Base-by-base conservation (phyloP, 257 asterid genomes). In the Solanum paucissectum region DNA sequence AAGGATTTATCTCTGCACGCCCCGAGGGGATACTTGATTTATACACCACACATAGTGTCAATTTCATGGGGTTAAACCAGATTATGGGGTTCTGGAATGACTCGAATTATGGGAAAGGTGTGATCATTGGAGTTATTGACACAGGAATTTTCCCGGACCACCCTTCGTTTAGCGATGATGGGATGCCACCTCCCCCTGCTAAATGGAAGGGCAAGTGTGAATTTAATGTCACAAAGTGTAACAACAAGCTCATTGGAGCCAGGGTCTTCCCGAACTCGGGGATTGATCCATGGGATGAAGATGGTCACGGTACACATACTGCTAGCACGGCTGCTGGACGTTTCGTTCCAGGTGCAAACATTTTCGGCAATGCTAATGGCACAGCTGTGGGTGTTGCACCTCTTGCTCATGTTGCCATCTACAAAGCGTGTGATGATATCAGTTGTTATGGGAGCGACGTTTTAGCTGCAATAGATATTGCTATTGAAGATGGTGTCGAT, bases 361-460 rank as follows among this genome's bases (percentile, higher is more conserved):
- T 42, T 42, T 42, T 42, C 3, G 49, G 49, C 14, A 42, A 42
- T 42, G 49, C 49, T 42, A 42, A 42, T 42, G 49, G 49, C 49
- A 42, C 49, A 42, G 49, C 49, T 11, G 12, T 42, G 49, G 49
- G 49, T 11, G 49, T 42, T 42, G 13, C 49, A 42, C 49, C 49
- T 42, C 14, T 42, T 4, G 49, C 49, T 42, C 49, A 52, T 52
- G 62, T 52, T 52, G 62, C 62, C 62, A 16, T 52, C 0, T 52
- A 52, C 62, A 52, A 18, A 16, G 0, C 4, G 62, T 52, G 62
- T 0, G 0, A 0, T 52, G 62, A 0, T 52, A 0, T 18, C 0
- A 0, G 9, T 52, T 52, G 62, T 0, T 52, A 0, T 18, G n/a
- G 7, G 62, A 52, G 62, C n/a, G n/a, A 52, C 0, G 0, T 18